Conservation (phyloP, 805 yeast genomes). For the Lipomyces mesembrius region DNA sequence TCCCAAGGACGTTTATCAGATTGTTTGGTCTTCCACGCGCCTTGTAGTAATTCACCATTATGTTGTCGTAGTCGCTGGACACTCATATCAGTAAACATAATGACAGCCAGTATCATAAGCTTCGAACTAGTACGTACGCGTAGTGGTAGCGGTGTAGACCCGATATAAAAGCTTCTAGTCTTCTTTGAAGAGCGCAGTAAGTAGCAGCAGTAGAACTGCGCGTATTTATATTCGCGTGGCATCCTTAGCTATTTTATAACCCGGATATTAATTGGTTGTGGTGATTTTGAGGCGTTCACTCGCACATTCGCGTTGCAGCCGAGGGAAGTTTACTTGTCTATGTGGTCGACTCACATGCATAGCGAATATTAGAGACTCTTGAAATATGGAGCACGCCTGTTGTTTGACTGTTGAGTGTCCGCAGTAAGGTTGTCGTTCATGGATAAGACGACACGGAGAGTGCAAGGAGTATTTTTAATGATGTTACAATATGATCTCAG, state of each 20-base stretch:
- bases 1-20: constrained; percentile 74
- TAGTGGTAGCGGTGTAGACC: constrained; percentile 79
- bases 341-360: too few relatives aligned
- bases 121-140: constrained; percentile 48
- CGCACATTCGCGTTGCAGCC: too few relatives aligned
- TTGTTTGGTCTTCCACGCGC: constrained; percentile 69
- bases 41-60: constrained; percentile 71
- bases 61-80: constrained; percentile 69
- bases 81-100: not conserved
- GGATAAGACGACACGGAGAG: too few relatives aligned
- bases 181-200: constrained; percentile 64
- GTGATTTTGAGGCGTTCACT: too few relatives aligned
- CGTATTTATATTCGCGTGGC: constrained; percentile 17
- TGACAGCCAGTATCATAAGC: not conserved
- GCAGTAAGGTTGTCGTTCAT: too few relatives aligned
- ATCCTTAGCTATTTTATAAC: not conserved
- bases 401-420: too few relatives aligned
- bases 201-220: constrained; percentile 69
- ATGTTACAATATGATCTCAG: too few relatives aligned
- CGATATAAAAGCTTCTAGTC: constrained; percentile 68
- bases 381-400: too few relatives aligned
- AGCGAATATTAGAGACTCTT: too few relatives aligned
- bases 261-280: too few relatives aligned
- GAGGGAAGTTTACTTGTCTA: too few relatives aligned
- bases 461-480: too few relatives aligned